These are phyloP conservation scores for Kluyveromyces nonfermentans DNA, from an alignment of 805 yeast species.

Conservation along the genomic window DNA sequence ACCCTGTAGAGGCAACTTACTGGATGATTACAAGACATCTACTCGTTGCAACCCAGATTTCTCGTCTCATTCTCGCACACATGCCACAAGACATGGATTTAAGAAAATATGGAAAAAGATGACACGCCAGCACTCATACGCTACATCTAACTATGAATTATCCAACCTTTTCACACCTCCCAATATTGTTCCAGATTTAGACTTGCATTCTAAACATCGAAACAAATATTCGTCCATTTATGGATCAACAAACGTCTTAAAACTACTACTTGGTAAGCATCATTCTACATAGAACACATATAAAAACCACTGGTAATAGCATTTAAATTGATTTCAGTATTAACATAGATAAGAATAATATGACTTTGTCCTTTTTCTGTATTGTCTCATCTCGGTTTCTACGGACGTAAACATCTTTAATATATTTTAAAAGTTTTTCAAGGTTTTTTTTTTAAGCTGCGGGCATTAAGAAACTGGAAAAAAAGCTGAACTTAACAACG, in stretches of 20 bases:
- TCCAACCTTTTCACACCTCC: neutral
- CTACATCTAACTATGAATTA: neutral
- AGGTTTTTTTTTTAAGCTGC: neutral
- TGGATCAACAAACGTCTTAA: neutral
- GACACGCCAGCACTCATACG: neutral
- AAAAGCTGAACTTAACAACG: neutral
- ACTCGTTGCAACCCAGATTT: neutral
- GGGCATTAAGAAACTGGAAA: neutral
- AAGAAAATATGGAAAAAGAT: neutral
- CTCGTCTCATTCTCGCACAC: neutral
- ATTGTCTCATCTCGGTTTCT: neutral
- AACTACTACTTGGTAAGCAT: neutral
- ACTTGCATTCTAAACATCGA: neutral
- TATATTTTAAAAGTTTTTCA: no score
- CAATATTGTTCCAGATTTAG: neutral
- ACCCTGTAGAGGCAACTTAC: conserved; percentile 2
- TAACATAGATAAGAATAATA: no score
- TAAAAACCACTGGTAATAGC: no score
- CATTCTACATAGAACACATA: neutral
- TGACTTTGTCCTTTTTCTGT: no score
- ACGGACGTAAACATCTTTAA: neutral
- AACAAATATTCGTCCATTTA: neutral
- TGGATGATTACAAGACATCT: conserved; percentile 1
- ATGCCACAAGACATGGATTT: conserved; percentile 1
- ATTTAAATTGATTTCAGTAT: no score